Percentiles rank a stretch among this genome's conserved stretches.
These are phyloP conservation scores for Luvunga scandens DNA, from an alignment of 345 rosid genomes.

Conservation along the genomic window DNA sequence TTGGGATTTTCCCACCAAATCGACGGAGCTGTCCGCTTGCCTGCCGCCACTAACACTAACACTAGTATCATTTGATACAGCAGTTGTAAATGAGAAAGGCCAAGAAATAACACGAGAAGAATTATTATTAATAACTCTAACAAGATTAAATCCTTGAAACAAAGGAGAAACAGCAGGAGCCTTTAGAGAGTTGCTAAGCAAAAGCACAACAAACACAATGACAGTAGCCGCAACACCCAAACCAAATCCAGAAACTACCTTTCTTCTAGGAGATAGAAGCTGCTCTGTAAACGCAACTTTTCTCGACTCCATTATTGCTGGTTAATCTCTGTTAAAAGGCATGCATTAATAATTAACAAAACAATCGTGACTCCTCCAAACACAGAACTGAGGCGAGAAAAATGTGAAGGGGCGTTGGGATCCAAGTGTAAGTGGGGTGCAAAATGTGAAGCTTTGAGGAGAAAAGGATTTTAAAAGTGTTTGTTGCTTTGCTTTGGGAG, in stretches of 20 bases:
- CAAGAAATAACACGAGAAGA: slow-evolving; percentile 31
- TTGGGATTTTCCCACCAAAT: slow-evolving; percentile 8
- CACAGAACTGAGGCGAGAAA: not conserved
- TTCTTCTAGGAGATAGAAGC: slow-evolving; percentile 36
- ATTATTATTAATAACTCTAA: slow-evolving; percentile 19
- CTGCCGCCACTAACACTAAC: not conserved
- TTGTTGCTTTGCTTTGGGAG: not conserved
- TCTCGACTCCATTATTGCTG: slow-evolving; percentile 38
- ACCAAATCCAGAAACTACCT: slow-evolving; percentile 45
- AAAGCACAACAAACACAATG: slow-evolving; percentile 39
- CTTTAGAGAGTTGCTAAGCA: slow-evolving; percentile 39
- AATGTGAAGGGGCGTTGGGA: not conserved
- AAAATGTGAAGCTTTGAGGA: not conserved
- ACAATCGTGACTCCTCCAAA: not conserved
- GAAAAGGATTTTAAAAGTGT: not conserved
- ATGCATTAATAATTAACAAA: not conserved
- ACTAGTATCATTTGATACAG: slow-evolving; percentile 4
- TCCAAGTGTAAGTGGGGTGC: not conserved
- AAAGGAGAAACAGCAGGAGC: slow-evolving; percentile 40
- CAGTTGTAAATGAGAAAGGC: slow-evolving; percentile 27
- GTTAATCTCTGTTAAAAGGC: not conserved
- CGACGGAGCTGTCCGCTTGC: slow-evolving; percentile 13
- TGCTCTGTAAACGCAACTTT: slow-evolving; percentile 44
- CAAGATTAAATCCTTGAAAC: slow-evolving; percentile 36
- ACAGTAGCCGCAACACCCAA: slow-evolving; percentile 48